Conservation (phyloP, 2,329 filamentous ascomycete species). For the Botrytis sinoallii region DNA sequence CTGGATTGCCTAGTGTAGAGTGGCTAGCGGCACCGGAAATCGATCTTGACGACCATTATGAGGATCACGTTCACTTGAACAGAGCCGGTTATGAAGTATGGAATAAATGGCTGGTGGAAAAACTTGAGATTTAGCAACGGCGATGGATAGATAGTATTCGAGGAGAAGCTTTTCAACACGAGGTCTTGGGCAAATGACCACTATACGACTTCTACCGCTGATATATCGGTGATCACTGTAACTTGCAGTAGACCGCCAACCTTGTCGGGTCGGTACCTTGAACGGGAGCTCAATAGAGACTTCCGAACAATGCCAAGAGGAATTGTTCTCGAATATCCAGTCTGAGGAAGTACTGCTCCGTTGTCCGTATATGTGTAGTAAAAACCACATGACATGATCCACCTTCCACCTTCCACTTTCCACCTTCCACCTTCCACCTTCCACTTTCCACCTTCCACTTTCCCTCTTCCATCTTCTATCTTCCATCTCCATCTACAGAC, state of each 20-base stretch:
- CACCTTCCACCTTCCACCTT: neutral
- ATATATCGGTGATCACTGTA: neutral
- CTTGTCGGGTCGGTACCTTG: neutral
- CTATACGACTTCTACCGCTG: neutral
- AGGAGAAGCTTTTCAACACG: neutral
- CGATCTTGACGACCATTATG: constrained; percentile 8
- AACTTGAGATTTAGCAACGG: constrained; percentile 6
- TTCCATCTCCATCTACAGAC: neutral
- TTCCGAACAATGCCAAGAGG: neutral
- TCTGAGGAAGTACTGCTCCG: neutral
- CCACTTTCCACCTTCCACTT: neutral
- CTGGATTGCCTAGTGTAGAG: constrained; percentile 2
- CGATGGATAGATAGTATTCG: neutral
- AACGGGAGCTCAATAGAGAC: neutral
- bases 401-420: neutral
- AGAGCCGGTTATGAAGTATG: constrained; percentile 24
- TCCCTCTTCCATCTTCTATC: neutral
- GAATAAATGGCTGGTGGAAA: constrained; percentile 18
- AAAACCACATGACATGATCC: neutral
- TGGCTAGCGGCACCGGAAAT: constrained; percentile 21
- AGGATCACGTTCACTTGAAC: constrained; percentile 26
- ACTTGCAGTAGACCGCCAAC: neutral
- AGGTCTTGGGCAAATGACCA: neutral
- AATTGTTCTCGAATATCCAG: neutral
- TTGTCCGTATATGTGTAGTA: neutral